Evolutionary conservation across 2,329 filamentous ascomycete genomes (phyloP), one percentile per base, ranked within the genome.

Genomic region (Whalleya microplaca): DNA sequence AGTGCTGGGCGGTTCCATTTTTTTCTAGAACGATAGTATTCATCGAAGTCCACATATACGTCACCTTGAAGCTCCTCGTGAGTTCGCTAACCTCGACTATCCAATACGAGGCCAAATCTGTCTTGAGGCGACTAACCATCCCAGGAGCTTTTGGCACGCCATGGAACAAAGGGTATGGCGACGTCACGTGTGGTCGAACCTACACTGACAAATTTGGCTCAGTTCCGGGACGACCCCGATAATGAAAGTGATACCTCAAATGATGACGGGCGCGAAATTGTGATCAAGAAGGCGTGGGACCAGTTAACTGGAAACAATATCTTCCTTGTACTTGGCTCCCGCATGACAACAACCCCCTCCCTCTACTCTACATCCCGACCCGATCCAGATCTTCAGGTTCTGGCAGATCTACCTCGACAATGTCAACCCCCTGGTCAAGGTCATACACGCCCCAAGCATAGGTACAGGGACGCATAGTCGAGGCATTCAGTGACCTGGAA

Each of bases 401-500:
- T 87, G 84, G 83, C 83, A 86, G 64, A 70, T 79, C 0, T 87
- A 83, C 59, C 69, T 86, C 0, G 78, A 85, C 23, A 84, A 84
- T 41, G 78, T 86, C 48, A 76, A 87, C 59, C 84, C 84, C 0
- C 61, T 87, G 2, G 69, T 86, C n/a, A 86, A 84, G 50, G 74
- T 86, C 37, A 81, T 81, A 0, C 84, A 87, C 61, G 76, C 78
- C 0, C 83, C 84, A 0, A 84, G n/a, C n/a, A n/a, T n/a, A n/a
- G n/a, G n/a, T n/a, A n/a, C n/a, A n/a, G n/a, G n/a, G n/a, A n/a
- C n/a, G n/a, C n/a, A n/a, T n/a, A n/a, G n/a, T n/a, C n/a, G n/a
- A n/a, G n/a, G n/a, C n/a, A n/a, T n/a, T n/a, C n/a, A n/a, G n/a
- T n/a, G n/a, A n/a, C n/a, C n/a, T n/a, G n/a, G n/a, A n/a, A n/a